A percentile compares a stretch with the other conserved stretches of the same genome.
Conservation (phyloP, 805 yeast genomes). For the Pichia cephalocereana region DNA sequence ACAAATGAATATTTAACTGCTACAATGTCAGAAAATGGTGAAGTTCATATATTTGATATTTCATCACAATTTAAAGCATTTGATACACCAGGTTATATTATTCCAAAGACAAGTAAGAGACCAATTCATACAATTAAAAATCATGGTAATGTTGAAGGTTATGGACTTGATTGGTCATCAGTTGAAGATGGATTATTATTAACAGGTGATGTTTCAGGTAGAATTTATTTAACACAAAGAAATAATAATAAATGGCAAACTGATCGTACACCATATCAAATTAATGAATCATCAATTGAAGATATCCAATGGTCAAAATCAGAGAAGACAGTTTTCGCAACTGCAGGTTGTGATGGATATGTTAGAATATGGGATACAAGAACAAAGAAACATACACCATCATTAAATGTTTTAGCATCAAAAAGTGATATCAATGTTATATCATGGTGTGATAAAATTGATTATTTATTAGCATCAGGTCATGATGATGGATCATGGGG, state of each 20-base stretch:
- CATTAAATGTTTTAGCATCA: slow-evolving; percentile 75
- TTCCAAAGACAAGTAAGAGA: slow-evolving; percentile 68
- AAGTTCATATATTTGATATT: slow-evolving; percentile 76
- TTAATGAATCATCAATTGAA: slow-evolving; percentile 72
- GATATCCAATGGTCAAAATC: slow-evolving; percentile 95
- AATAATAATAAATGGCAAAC: slow-evolving; percentile 77
- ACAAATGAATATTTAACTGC: slow-evolving; percentile 85
- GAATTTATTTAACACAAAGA: slow-evolving; percentile 69
- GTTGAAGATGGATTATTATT: slow-evolving; percentile 71
- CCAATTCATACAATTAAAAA: slow-evolving; percentile 73
- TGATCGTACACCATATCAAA: slow-evolving; percentile 70
- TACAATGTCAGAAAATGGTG: slow-evolving; percentile 83
- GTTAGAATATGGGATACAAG: slow-evolving; percentile 96
- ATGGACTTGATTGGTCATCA: slow-evolving; percentile 96
- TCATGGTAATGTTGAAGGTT: slow-evolving; percentile 96
- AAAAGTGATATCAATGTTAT: slow-evolving; percentile 84
- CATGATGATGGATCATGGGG: slow-evolving; percentile 98
- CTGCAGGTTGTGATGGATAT: slow-evolving; percentile 86
- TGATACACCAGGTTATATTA: slow-evolving; percentile 76
- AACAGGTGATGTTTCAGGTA: slow-evolving; percentile 84
- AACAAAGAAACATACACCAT: slow-evolving; percentile 85
- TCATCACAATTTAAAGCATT: slow-evolving; percentile 74
- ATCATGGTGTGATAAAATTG: slow-evolving; percentile 87
- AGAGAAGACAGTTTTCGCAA: slow-evolving; percentile 90
- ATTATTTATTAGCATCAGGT: slow-evolving; percentile 85